Evolutionary conservation across 108 stramenopile species (phyloP).

Genomic region (Nitzschia sp.): DNA sequence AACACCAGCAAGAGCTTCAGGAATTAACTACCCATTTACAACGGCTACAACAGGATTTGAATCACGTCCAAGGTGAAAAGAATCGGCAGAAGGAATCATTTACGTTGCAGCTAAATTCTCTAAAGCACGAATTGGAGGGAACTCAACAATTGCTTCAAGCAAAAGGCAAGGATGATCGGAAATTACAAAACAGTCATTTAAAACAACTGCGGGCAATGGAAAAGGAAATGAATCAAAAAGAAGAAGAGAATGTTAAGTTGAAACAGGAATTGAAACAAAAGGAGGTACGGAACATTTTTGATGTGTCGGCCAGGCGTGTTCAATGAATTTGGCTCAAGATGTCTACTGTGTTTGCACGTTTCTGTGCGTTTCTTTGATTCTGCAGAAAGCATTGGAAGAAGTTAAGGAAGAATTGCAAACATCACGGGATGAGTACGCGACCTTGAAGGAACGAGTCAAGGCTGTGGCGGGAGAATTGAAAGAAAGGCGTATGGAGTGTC

Average conservation of each 20-base stretch:
- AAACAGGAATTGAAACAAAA: slow-evolving; percentile 35
- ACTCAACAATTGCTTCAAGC: slow-evolving; percentile 49
- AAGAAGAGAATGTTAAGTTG: slow-evolving; percentile 41
- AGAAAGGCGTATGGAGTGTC: slow-evolving; percentile 77
- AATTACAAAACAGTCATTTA: slow-evolving; percentile 22
- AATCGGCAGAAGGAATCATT: slow-evolving; percentile 47
- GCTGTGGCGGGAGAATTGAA: slow-evolving; percentile 81
- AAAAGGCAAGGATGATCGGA: slow-evolving; percentile 25
- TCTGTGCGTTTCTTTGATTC: too few species aligned
- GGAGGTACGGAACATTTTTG: slow-evolving; percentile 39
- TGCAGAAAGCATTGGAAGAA: slow-evolving; percentile 52
- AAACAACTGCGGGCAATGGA: slow-evolving; percentile 33
- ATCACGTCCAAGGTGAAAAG: slow-evolving; percentile 29
- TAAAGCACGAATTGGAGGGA: slow-evolving; percentile 64
- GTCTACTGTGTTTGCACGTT: too few species aligned
- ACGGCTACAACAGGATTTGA: slow-evolving; percentile 12
- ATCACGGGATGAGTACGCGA: slow-evolving; percentile 59
- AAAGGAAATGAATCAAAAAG: slow-evolving; percentile 29
- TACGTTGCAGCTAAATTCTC: slow-evolving; percentile 47
- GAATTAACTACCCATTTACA: slow-evolving; percentile 2
- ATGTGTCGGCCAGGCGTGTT: neutral
- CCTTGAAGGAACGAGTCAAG: slow-evolving; percentile 76
- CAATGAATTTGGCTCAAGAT: neutral
- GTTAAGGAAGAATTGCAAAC: slow-evolving; percentile 49
- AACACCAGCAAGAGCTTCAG: slow-evolving; percentile 31